A percentile compares a stretch with the other conserved stretches of the same genome.
Evolutionary conservation across 495 filamentous ascomycete genomes (phyloP).

Genomic region (Amphirosellinia nigrospora): DNA sequence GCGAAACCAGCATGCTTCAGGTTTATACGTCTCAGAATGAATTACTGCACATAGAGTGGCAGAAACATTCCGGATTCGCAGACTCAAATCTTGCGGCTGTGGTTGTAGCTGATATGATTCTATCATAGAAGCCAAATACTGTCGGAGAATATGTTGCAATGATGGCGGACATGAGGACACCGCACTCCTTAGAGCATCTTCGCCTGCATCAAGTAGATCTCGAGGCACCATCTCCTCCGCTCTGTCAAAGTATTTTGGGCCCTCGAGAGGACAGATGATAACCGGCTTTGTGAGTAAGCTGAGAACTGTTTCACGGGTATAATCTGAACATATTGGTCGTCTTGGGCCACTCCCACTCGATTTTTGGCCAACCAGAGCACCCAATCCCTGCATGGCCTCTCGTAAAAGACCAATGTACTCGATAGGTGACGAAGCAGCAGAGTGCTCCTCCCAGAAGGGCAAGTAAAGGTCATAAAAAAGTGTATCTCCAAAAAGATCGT

Average conservation of each 20-base stretch:
- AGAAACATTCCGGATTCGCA: slow-evolving; percentile 33
- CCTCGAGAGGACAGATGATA: slow-evolving; percentile 32
- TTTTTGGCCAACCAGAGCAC: slow-evolving; percentile 45
- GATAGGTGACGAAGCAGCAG: slow-evolving; percentile 28
- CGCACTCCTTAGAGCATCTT: slow-evolving; percentile 45
- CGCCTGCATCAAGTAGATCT: slow-evolving; percentile 46
- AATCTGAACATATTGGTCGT: slow-evolving; percentile 39
- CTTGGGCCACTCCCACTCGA: slow-evolving; percentile 20
- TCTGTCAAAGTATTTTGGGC: slow-evolving; percentile 20
- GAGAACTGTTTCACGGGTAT: slow-evolving; percentile 45
- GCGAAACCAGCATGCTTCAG: slow-evolving; percentile 22
- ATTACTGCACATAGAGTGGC: slow-evolving; percentile 31
- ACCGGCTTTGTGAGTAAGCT: slow-evolving; percentile 32
- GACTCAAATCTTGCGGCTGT: slow-evolving; percentile 27
- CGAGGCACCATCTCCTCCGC: slow-evolving; percentile 37
- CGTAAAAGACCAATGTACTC: slow-evolving; percentile 44
- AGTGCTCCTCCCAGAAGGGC: slow-evolving; percentile 45
- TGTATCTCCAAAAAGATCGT: slow-evolving; percentile 34
- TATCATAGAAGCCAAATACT: slow-evolving; percentile 34
- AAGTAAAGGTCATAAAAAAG: slow-evolving; percentile 50
- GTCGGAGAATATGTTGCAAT: slow-evolving; percentile 36
- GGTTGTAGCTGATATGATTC: slow-evolving; percentile 29
- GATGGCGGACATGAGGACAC: slow-evolving; percentile 45
- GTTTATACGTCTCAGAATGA: slow-evolving; percentile 11
- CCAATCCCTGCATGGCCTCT: slow-evolving; percentile 48